Base-by-base conservation (phyloP, 208 protist genomes). In the Strigomonas culicis region DNA sequence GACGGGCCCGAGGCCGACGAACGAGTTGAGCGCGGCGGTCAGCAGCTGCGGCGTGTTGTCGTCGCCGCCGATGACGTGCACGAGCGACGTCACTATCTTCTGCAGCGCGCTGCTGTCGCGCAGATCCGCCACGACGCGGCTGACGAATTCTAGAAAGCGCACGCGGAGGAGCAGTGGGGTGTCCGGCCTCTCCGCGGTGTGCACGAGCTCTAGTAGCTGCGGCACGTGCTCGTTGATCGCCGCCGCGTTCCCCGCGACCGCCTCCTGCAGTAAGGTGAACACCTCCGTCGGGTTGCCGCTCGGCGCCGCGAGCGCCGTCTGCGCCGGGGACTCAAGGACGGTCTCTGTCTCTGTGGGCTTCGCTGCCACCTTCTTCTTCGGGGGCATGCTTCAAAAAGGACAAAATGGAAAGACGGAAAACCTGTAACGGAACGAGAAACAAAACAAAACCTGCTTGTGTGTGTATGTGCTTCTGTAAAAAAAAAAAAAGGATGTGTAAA, bases 31-130 rank as follows among this genome's bases (percentile, higher is more conserved):
- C 6, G 90, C 87, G 24, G 87, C 85, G 34, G 78, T 76, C 28
- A 93, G 77, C 50, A 93, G 72, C 73, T 86, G 84, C 27, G 78
- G 82, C 21, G 81, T 92, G 70, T 90, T 80, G 62, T 91, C 86
- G 2, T 85, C 70, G 0, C 80, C 81, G 57, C 78, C 78, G 27
- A 96, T 72, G 43, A 96, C 82, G 64, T 89, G 86, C 15, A 96
- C 84, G 27, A 93, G 76, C 0, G 87, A 85, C n/a, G 57, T 65
- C 15, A 46, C 27, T 34, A 95, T 68, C 66, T 84, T 88, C 55
- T 91, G 86, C 32, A 91, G 80, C 11, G 78, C 82, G 24, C 71
- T 81, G 57, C 76, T 81, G 64, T 94, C 87, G 39, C 82, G 79
- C 53, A 94, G 46, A 46, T 82, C 60, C 21, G 74, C 70, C 1